phyloP scores from a whole-genome alignment of 1,139 yeast species.

The Scheffersomyces cryptocercus region DNA sequence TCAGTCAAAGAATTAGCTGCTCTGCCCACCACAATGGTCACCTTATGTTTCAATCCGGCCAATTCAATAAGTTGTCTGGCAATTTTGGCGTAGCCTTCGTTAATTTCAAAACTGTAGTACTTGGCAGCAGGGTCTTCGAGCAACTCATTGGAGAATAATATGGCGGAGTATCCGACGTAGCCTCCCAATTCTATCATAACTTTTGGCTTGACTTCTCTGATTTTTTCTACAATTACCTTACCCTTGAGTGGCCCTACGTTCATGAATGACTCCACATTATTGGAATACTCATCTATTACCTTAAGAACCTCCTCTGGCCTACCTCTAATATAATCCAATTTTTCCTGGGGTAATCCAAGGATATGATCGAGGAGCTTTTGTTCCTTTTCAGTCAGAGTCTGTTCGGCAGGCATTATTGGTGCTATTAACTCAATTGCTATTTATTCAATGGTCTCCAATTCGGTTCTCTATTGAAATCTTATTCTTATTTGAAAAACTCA shows the following conservation, averaged over 20 bases:
- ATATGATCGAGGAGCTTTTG: constrained; percentile 23
- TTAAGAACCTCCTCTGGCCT: constrained; percentile 32
- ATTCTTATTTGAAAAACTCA: no score
- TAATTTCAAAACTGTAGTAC: constrained; percentile 40
- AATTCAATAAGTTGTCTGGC: constrained; percentile 32
- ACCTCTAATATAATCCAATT: constrained; percentile 20
- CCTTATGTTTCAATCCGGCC: constrained; percentile 36
- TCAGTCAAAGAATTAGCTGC: constrained; percentile 31
- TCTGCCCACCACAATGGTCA: constrained; percentile 38
- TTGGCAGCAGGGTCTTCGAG: constrained; percentile 23
- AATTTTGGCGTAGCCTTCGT: constrained; percentile 32
- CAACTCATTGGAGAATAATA: constrained; percentile 33
- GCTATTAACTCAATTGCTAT: not conserved
- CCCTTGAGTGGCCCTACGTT: constrained; percentile 40
- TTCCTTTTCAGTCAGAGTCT: constrained; percentile 15
- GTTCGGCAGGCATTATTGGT: not conserved
- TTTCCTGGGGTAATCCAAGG: constrained; percentile 21
- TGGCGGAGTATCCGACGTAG: constrained; percentile 46
- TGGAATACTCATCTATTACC: constrained; percentile 30
- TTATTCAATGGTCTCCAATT: not conserved
- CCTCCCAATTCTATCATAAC: constrained; percentile 46
- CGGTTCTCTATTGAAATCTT: constrained; percentile 1
- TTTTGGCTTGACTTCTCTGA: constrained; percentile 28
- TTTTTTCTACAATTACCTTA: constrained; percentile 23
- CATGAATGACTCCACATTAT: constrained; percentile 20